Evolutionary conservation across 495 filamentous ascomycete species (phyloP).

Genomic region (Podospora pseudoanserina): DNA sequence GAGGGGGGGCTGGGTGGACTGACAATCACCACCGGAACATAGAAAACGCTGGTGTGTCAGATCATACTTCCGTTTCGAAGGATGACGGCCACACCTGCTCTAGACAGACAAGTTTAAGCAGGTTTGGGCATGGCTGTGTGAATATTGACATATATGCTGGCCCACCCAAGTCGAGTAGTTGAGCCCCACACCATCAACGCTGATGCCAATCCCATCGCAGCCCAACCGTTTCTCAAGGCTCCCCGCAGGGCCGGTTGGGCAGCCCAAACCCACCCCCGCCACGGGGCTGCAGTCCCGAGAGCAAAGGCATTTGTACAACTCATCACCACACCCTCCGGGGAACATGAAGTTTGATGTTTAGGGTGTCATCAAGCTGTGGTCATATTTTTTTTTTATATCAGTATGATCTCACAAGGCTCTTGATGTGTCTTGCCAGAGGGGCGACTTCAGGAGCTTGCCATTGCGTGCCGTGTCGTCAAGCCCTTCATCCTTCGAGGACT

Average conservation of each 20-base stretch:
- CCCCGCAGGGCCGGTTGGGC: conserved; percentile 41
- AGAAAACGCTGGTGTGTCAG: background rate
- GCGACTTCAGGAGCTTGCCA: conserved; percentile 4
- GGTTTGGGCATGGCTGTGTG: background rate
- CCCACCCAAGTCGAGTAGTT: background rate
- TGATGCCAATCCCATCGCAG: conserved; percentile 37
- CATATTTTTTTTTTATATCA: background rate
- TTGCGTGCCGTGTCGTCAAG: conserved; percentile 1
- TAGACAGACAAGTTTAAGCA: background rate
- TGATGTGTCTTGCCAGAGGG: background rate
- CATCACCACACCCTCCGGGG: conserved; percentile 38
- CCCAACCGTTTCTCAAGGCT: conserved; percentile 28
- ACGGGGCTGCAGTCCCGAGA: conserved; percentile 37
- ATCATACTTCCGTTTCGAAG: background rate
- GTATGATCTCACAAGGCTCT: background rate
- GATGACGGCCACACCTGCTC: background rate
- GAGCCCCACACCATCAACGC: conserved; percentile 8
- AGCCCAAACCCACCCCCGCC: conserved; percentile 41
- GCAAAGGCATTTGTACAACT: conserved; percentile 45
- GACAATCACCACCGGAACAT: background rate
- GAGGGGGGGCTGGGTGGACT: background rate
- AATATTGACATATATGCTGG: conserved; percentile 1
- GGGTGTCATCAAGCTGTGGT: background rate
- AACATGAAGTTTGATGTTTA: conserved; percentile 1
- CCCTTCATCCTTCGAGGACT: conserved; percentile 2